Base-by-base conservation (phyloP, 176 grass and related monocot species). In the Bothriochloa decipiens region DNA sequence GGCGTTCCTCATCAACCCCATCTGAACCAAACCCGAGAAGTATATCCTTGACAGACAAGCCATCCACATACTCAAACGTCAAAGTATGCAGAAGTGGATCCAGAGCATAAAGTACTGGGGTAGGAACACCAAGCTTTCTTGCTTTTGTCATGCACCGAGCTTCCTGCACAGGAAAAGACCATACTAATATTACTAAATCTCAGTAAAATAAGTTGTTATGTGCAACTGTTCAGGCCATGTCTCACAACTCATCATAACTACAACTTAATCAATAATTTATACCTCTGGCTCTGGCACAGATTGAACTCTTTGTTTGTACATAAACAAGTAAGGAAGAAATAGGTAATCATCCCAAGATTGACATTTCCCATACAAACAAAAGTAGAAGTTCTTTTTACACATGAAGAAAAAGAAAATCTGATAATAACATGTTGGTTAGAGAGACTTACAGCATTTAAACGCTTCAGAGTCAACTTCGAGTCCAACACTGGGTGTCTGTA, bases 81-180 rank as follows among this genome's bases (percentile, higher is more conserved):
- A 95, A 79, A 71, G 96, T 93, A 93, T 93, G 92, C 28, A 79
- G 68, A 82, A 93, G 37, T 43, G 96, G 87, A 52, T 98, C 91
- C 25, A 95, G 60, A 46, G 89, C 96, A 93, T 95, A 98, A 18
- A 98, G 81, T 85, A 90, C 91, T 65, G 96, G 96, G 45, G 96
- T 95, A 65, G 91, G 81, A 84, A 95, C 93, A 89, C 93, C 96
- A 89, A 98, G 89, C 75, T 78, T 68, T 76, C 96, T 93, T 80
- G 96, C 91, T 93, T 98, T 98, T 80, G 96, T 98, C 83, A 93
- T 95, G 93, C 96, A 95, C 63, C 91, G 89, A 88, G 91, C 96
- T 89, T 98, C 96, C 96, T 98, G 83, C 40, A 65, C 3, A 77
- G 25, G 47, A 75, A 70, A 61, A 47, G 3, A 58, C 55, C 22